phyloP scores from a whole-genome alignment of 495 filamentous ascomycete species.

The Acidomyces sp. region DNA sequence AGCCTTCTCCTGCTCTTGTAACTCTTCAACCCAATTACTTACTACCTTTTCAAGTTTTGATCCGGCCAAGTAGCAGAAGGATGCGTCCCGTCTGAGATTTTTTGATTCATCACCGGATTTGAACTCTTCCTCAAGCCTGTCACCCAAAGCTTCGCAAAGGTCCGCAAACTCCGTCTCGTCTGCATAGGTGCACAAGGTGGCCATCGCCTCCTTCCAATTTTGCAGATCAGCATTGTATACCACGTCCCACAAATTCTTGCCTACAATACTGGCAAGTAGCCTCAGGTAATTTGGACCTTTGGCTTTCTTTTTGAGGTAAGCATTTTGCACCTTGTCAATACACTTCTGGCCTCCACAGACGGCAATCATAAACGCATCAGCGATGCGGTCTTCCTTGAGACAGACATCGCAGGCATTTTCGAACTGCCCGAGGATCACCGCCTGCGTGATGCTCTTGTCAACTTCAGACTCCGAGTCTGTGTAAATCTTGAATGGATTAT shows the following conservation, averaged over 20 bases:
- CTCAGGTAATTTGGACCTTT: constrained; percentile 88
- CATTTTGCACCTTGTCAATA: constrained; percentile 82
- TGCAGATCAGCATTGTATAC: constrained; percentile 86
- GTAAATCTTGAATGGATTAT: constrained; percentile 79
- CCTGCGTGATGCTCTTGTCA: constrained; percentile 74
- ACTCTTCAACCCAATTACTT: constrained; percentile 79
- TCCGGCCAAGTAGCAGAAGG: constrained; percentile 89
- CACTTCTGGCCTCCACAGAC: constrained; percentile 91
- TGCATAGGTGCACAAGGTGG: constrained; percentile 86
- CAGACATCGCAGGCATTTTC: constrained; percentile 81
- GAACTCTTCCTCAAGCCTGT: constrained; percentile 67
- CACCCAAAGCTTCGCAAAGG: constrained; percentile 90
- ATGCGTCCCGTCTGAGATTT: constrained; percentile 64
- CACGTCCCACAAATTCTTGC: constrained; percentile 96
- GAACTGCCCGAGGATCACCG: constrained; percentile 80
- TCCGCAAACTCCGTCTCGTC: constrained; percentile 83
- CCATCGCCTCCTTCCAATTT: constrained; percentile 97
- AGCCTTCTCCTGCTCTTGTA: constrained; percentile 66
- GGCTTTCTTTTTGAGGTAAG: constrained; percentile 61
- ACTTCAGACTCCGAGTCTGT: constrained; percentile 64
- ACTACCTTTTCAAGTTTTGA: constrained; percentile 97
- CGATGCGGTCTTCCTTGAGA: constrained; percentile 73
- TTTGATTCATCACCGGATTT: constrained; percentile 33
- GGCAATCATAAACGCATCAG: constrained; percentile 95
- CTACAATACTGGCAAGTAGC: constrained; percentile 78